Percentiles rank a stretch among this genome's conserved stretches.
These are phyloP conservation scores for Fraxinus platypoda DNA, from an alignment of 305 asterid genomes.

Conservation along the genomic window DNA sequence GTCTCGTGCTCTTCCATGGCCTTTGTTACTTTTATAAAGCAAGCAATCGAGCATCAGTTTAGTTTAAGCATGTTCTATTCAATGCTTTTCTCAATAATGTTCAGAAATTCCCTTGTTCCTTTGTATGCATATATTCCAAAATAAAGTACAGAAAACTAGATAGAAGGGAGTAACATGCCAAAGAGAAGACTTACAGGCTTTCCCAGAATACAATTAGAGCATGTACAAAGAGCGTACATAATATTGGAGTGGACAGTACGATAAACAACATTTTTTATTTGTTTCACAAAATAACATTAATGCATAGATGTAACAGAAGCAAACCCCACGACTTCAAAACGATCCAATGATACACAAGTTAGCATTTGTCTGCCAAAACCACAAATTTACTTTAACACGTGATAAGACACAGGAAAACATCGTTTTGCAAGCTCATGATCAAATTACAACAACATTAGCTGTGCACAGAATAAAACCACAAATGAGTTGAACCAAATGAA, in stretches of 20 bases:
- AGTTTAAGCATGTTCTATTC: not conserved
- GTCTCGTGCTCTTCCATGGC: not conserved
- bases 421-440: slow-evolving; percentile 9
- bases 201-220: not conserved
- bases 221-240: not conserved
- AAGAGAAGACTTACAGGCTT: not conserved
- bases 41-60: not conserved
- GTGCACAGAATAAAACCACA: slow-evolving; percentile 7
- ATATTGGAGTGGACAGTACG: not conserved
- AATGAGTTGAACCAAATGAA: slow-evolving; percentile 20
- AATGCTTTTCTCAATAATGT: not conserved
- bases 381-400: not conserved
- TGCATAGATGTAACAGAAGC: not conserved
- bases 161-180: not conserved
- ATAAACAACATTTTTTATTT: not conserved
- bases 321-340: not conserved
- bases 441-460: slow-evolving; percentile 14
- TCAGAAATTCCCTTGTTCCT: not conserved
- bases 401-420: slow-evolving; percentile 10
- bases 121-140: not conserved
- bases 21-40: not conserved
- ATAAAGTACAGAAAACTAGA: not conserved
- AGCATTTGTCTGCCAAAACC: slow-evolving; percentile 16
- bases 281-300: not conserved
- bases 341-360: slow-evolving; percentile 21